phyloP scores from a whole-genome alignment of 23 red algal genomes.

The Gracilaria caudata region DNA sequence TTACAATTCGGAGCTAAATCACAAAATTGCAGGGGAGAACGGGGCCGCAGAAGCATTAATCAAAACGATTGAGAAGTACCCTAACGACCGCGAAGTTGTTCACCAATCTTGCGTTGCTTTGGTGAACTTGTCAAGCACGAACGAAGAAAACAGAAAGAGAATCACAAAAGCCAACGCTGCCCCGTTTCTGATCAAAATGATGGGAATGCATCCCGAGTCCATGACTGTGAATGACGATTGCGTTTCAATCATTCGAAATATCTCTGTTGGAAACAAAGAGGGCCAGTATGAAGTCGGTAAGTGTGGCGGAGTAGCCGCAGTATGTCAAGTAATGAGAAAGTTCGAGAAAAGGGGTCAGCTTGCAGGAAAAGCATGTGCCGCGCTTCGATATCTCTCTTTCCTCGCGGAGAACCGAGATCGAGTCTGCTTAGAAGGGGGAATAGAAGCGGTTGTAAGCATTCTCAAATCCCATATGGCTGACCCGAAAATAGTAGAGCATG shows the following conservation, averaged over 20 bases:
- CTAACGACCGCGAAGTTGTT: slow-evolving; percentile 68
- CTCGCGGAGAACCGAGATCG: slow-evolving; percentile 60
- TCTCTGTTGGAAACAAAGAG: slow-evolving; percentile 44
- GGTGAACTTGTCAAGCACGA: slow-evolving; percentile 70
- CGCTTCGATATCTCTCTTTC: slow-evolving; percentile 72
- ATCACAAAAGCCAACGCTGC: slow-evolving; percentile 53
- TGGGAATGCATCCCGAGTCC: slow-evolving; percentile 54
- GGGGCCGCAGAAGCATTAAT: slow-evolving; percentile 50
- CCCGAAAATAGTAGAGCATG: slow-evolving; percentile 49
- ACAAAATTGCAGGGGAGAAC: slow-evolving; percentile 42
- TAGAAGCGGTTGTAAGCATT: slow-evolving; percentile 60
- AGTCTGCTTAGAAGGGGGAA: slow-evolving; percentile 28
- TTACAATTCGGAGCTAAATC: slow-evolving; percentile 59
- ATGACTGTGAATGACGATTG: slow-evolving; percentile 69
- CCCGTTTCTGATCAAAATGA: slow-evolving; percentile 44
- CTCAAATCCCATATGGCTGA: slow-evolving; percentile 4
- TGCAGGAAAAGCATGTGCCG: slow-evolving; percentile 68
- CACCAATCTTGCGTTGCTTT: slow-evolving; percentile 80
- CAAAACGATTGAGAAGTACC: slow-evolving; percentile 33
- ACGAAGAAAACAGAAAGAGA: slow-evolving; percentile 49
- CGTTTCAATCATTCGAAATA: slow-evolving; percentile 69
- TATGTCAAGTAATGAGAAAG: slow-evolving; percentile 55
- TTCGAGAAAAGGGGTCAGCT: slow-evolving; percentile 50
- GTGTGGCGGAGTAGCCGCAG: slow-evolving; percentile 48
- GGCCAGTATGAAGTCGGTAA: slow-evolving; percentile 51